These are phyloP conservation scores for Escovopsis sp. DNA, from an alignment of 2,329 filamentous ascomycete species.

Conservation along the genomic window DNA sequence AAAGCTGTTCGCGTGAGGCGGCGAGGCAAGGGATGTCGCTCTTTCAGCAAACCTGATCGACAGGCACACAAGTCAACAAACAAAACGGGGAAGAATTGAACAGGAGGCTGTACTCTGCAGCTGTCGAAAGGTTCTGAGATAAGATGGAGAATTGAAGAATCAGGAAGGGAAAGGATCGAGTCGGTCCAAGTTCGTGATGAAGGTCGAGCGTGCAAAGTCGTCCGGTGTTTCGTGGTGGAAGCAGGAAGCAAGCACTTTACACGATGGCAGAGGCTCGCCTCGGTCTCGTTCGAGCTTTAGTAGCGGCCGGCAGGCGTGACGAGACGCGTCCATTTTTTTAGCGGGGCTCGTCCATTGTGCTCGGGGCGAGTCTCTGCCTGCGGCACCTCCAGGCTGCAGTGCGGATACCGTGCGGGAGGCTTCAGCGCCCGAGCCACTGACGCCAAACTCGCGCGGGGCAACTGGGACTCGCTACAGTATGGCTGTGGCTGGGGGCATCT, in stretches of 20 bases:
- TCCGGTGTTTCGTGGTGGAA: not conserved
- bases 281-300: too few species aligned
- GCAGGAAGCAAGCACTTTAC: constrained; percentile 7
- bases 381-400: too few species aligned
- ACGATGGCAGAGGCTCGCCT: constrained; percentile 2
- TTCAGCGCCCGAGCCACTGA: constrained; percentile 3
- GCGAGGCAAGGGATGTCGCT: not conserved
- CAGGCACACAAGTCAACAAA: not conserved
- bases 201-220: not conserved
- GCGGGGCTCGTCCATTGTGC: not conserved
- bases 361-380: too few species aligned
- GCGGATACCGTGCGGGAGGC: too few species aligned
- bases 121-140: too few species aligned
- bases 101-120: too few species aligned
- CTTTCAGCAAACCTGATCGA: too few species aligned
- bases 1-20: not conserved
- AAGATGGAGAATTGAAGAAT: not conserved
- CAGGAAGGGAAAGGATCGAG: not conserved
- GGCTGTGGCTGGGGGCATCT: too few species aligned
- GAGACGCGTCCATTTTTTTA: constrained; percentile 5
- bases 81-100: not conserved
- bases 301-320: not conserved
- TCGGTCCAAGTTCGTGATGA: too few species aligned
- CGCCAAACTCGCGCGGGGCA: constrained; percentile 18
- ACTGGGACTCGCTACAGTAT: not conserved